Base-by-base conservation (phyloP, 1,284 basidiomycete species). In the Moesziomyces parantarcticus region DNA sequence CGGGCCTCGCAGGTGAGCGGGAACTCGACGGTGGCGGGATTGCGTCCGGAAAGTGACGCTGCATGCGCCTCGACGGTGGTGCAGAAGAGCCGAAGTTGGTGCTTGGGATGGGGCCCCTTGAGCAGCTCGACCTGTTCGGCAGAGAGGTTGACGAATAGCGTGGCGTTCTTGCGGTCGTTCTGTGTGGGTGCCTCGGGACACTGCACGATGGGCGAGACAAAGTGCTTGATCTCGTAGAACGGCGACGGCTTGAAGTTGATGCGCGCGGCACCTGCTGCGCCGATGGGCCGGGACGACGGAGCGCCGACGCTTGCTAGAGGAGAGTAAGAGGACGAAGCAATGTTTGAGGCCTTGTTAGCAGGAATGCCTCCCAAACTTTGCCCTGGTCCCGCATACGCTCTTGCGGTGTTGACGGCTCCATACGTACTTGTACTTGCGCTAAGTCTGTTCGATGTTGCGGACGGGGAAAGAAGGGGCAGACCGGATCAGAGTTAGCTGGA, bases 1-100 rank as follows among this genome's bases (percentile, higher is more conserved):
- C 76, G 58, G 1, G 69, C 74, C 48, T 83, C 80, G 58, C 80
- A 77, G 1, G 69, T 70, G 11, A 68, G 65, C 20, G 81, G 81
- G 50, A 82, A 83, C 39, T 81, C 79, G 44, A 82, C 56, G 3
- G 69, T 70, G 3, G 77, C 75, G 2, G 58, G 60, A 36, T 56
- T 53, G 42, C 63, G 59, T 7, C 58, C 67, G 1, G 55, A 72
- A 11, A 70, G 54, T 9, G 72, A 70, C 7, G 69, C 74, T 21
- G 76, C 76, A 46, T 77, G 76, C 14, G 72, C 65, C 20, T 80
- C 76, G 20, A 62, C 47, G 2, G 75, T 77, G 5, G 80, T 78
- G 55, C 75, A 79, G 23, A 81, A 80, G 14, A 81, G 69, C 16
- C 75, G 62, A 9, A 77, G 48, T 44, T 80, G 75, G 54, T 72